Base-by-base conservation (phyloP, 805 yeast species). In the Grigorovia yakushimaensis region DNA sequence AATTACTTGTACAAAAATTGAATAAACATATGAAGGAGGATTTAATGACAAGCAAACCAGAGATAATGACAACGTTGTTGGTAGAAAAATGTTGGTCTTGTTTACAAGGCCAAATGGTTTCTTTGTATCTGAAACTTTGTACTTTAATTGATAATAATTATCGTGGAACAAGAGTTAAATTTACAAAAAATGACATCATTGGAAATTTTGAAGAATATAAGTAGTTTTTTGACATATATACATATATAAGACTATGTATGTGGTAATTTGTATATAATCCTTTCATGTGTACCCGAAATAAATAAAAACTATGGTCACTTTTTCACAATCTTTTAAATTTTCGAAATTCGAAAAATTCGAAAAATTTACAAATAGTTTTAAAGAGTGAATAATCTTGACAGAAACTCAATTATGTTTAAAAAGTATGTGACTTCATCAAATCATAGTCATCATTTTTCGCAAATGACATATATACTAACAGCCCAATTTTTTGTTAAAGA, bases 11-110 rank as follows among this genome's bases (percentile, higher is more conserved):
- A 6, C 73, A 71, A 7, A 77, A 75, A 17, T 68, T 85, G 33
- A 76, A 77, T 43, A 66, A 70, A 42, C 77, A 78, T 42, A 73
- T 89, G 47, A 74, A 75, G 27, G 67, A 70, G 45, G 84, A 85
- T 56, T 77, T 80, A 50, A 52, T 55, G 6, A 50, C 53, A 3
- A 59, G 57, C n/a, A 59, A 50, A 21, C 49, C 54, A 4, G 54
- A 52, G 18, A 44, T 51, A 10, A 47, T 61, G 27, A 54, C 49
- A 22, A 73, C 70, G 43, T 78, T 73, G 41, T 60, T 86, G 39
- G 65, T 80, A 38, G 79, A 76, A 37, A 77, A 74, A 56, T 72
- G 87, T 47, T 82, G 95, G 93, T 69, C 73, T 15, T 79, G 84
- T 18, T 66, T 85, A 49, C 87, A 82, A 54, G 79, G 78, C 19